Percentiles rank a stretch among this genome's conserved stretches.
phyloP scores from a whole-genome alignment of 2,329 filamentous ascomycete genomes.

The Microdochium bolleyi region DNA sequence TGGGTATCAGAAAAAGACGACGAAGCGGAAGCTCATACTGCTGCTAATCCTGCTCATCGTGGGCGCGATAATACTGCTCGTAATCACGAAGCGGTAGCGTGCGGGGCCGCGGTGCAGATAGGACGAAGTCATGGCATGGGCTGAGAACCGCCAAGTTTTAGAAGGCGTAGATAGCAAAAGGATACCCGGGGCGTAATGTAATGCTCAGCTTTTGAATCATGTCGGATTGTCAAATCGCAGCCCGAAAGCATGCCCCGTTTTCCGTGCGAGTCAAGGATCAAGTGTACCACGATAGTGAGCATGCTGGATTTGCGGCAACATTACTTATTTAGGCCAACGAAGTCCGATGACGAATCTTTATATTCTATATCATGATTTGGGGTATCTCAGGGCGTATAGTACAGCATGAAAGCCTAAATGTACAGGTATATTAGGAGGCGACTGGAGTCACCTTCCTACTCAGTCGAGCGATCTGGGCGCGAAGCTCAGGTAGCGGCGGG shows the following conservation, averaged over 20 bases:
- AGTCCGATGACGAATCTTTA: no score
- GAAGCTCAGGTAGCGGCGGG: constrained; percentile 17
- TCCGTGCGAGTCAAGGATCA: no score
- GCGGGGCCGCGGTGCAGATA: no score
- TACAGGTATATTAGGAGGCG: not conserved
- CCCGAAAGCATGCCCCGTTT: no score
- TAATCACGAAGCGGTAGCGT: constrained; percentile 41
- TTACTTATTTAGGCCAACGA: no score
- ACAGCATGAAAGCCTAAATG: not conserved
- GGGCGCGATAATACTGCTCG: constrained; percentile 76
- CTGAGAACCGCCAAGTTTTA: no score
- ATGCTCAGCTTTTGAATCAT: no score
- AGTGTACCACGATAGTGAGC: no score
- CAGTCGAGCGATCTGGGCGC: constrained; percentile 8
- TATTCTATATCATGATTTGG: not conserved
- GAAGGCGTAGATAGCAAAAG: not conserved
- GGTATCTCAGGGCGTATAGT: not conserved
- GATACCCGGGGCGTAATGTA: not conserved
- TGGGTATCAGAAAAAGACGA: constrained; percentile 79
- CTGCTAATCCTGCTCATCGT: constrained; percentile 78
- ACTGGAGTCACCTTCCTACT: no score
- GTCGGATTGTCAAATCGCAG: no score
- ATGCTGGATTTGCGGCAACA: no score
- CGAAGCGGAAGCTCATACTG: constrained; percentile 88
- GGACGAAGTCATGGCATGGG: no score